Evolutionary conservation across 129 eudicot genomes (phyloP).

Genomic region (Oenanthe sinensis): DNA sequence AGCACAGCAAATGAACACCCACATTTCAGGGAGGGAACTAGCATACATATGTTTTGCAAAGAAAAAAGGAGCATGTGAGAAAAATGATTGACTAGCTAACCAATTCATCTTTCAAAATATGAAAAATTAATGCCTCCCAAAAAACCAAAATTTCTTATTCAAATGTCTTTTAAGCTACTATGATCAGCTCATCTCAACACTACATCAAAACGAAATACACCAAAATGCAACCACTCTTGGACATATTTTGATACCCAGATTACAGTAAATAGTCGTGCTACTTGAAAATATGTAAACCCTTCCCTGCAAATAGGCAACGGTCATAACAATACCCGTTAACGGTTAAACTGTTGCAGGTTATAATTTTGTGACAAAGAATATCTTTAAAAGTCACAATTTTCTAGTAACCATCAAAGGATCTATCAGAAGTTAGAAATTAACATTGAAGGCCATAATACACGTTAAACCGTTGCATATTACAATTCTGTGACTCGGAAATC

Average conservation of each 20-base stretch:
- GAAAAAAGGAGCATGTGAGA: constrained; percentile 2
- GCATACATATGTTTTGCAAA: neutral
- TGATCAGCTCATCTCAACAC: neutral
- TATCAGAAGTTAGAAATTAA: neutral
- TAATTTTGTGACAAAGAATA: no score
- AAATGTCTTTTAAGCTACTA: neutral
- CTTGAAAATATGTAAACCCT: neutral
- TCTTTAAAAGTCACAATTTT: neutral
- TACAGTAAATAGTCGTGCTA: neutral
- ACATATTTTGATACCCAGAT: neutral
- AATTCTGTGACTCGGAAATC: no score
- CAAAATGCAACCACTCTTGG: neutral
- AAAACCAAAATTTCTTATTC: neutral
- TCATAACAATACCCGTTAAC: neutral
- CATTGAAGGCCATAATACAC: no score
- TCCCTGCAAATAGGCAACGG: neutral
- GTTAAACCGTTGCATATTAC: no score
- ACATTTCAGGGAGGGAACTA: neutral
- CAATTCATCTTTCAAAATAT: neutral
- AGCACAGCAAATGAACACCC: neutral
- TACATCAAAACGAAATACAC: neutral
- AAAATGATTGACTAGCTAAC: neutral
- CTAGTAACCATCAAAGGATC: neutral
- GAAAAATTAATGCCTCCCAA: neutral
- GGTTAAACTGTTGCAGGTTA: no score